These are phyloP conservation scores for Friedmanniomyces simplex DNA, from an alignment of 495 filamentous ascomycete species.

Conservation along the genomic window DNA sequence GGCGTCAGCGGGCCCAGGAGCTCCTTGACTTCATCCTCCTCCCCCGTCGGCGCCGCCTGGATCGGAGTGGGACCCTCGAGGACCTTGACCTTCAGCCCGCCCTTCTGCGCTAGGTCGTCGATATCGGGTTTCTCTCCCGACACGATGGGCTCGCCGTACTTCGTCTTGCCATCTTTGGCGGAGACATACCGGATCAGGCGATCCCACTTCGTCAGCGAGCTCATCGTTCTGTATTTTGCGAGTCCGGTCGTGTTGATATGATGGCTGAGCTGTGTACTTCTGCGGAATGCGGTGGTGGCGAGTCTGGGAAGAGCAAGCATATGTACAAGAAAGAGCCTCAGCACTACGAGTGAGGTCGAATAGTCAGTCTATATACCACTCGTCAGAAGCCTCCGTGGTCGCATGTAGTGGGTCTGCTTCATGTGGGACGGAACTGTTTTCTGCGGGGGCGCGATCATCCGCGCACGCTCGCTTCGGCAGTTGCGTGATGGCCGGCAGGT, in stretches of 20 bases:
- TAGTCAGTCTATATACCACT: not conserved
- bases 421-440: too few relatives aligned
- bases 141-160: constrained; percentile 41
- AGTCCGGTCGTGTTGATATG: not conserved
- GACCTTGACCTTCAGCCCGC: constrained; percentile 23
- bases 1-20: constrained; percentile 25
- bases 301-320: not conserved
- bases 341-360: not conserved
- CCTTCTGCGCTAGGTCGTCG: constrained; percentile 28
- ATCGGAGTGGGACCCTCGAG: constrained; percentile 8
- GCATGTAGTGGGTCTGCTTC: not conserved
- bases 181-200: constrained; percentile 42
- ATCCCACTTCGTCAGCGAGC: constrained; percentile 30
- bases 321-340: not conserved
- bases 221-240: not conserved
- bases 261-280: not conserved
- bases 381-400: not conserved
- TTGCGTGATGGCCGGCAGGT: too few relatives aligned
- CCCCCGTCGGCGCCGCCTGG: constrained; percentile 4
- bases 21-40: constrained; percentile 24
- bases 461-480: too few relatives aligned
- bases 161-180: constrained; percentile 36
- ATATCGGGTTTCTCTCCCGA: constrained; percentile 35
- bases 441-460: too few relatives aligned
- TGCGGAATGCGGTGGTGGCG: not conserved